A percentile compares a stretch with the other conserved stretches of the same genome.
These are phyloP conservation scores for Phoma sp. DNA, from an alignment of 2,329 filamentous ascomycete species.

Conservation along the genomic window DNA sequence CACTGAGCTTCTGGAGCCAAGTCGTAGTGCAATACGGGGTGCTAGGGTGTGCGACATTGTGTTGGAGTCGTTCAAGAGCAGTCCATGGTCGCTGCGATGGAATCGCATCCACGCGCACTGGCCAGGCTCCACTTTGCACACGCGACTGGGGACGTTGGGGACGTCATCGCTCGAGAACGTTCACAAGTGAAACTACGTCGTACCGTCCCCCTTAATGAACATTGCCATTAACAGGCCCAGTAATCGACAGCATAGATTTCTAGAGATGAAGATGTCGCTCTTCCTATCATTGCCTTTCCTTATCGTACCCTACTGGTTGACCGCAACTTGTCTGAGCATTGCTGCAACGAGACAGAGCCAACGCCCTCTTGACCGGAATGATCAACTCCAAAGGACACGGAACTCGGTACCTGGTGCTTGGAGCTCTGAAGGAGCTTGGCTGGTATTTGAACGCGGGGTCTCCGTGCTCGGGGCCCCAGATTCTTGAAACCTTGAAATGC, in stretches of 20 bases:
- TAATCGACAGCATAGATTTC: no score
- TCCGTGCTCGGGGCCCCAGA: conserved; percentile 1
- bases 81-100: conserved; percentile 1
- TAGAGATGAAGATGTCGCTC: no score
- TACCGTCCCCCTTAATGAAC: no score
- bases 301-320: no score
- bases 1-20: conserved; percentile 26
- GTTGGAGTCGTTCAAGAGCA: background rate
- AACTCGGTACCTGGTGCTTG: background rate
- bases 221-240: no score
- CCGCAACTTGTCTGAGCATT: no score
- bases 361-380: background rate
- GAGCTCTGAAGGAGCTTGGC: background rate
- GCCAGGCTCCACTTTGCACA: conserved; percentile 13
- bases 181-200: background rate
- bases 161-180: conserved; percentile 5
- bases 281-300: no score
- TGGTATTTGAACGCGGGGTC: background rate
- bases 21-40: conserved; percentile 29
- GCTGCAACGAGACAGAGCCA: background rate
- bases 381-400: background rate
- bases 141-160: conserved; percentile 7
- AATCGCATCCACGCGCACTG: conserved; percentile 16
- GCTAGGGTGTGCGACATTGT: conserved; percentile 38
- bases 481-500: conserved; percentile 1